These are phyloP conservation scores for Curvularia verruculosa DNA, from an alignment of 2,329 filamentous ascomycete species.

Conservation along the genomic window DNA sequence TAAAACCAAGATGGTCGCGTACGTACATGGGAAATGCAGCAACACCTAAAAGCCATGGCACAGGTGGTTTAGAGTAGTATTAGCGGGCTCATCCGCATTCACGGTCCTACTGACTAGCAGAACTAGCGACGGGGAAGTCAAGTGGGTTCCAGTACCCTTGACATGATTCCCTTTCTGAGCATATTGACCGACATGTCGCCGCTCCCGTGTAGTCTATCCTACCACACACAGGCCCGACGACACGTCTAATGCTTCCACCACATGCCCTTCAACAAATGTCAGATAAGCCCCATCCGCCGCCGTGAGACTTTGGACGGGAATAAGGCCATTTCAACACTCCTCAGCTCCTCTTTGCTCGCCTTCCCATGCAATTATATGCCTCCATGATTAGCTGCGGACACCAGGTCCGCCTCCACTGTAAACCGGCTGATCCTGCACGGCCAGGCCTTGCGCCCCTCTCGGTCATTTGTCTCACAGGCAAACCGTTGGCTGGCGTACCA, in stretches of 20 bases:
- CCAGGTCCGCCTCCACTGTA: not conserved
- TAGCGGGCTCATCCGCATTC: not conserved
- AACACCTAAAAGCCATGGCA: not conserved
- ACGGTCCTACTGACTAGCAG: not conserved
- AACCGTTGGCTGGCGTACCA: constrained; percentile 7
- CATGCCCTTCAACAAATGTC: not conserved
- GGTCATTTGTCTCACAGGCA: not conserved
- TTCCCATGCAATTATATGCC: not conserved
- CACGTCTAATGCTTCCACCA: not conserved
- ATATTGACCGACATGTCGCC: not conserved
- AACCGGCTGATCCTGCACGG: constrained; percentile 6
- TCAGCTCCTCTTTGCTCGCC: not conserved
- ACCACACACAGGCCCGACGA: not conserved
- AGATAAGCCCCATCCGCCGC: not conserved
- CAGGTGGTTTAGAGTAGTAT: not conserved
- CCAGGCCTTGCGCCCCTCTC: constrained; percentile 5
- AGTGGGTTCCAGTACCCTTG: not conserved
- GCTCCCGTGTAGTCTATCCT: not conserved
- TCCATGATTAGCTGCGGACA: constrained; percentile 1
- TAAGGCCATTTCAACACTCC: not conserved
- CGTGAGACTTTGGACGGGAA: too few relatives aligned
- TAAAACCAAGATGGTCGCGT: not conserved
- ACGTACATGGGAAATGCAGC: not conserved
- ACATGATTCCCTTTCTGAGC: not conserved
- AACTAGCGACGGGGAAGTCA: not conserved